A percentile compares a stretch with the other conserved stretches of the same genome.
Evolutionary conservation across 2,329 filamentous ascomycete genomes (phyloP).

Genomic region (Aspergillus sp.): DNA sequence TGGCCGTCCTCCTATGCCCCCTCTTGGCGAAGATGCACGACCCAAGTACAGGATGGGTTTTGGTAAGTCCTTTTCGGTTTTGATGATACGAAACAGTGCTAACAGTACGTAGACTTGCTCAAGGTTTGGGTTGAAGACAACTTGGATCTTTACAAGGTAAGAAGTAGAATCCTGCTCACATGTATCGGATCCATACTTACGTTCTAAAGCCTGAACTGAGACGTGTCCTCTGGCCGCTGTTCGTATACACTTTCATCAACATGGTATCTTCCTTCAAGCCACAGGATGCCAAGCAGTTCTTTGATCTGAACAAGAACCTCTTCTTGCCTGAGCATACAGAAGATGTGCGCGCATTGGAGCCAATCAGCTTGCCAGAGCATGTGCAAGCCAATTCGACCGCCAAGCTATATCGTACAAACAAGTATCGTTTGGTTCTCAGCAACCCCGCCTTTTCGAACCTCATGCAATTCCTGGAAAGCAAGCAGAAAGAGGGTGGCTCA

Average conservation of each 20-base stretch:
- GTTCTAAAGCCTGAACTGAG: constrained; percentile 72
- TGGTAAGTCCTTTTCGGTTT: constrained; percentile 38
- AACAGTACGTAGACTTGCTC: constrained; percentile 55
- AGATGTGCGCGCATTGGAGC: constrained; percentile 73
- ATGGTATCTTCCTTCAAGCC: constrained; percentile 72
- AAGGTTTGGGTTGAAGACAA: constrained; percentile 87
- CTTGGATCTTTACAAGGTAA: constrained; percentile 88
- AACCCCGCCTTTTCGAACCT: constrained; percentile 79
- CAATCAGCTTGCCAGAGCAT: constrained; percentile 75
- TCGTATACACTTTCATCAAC: constrained; percentile 88
- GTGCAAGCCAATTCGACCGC: constrained; percentile 74
- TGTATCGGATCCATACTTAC: constrained; percentile 6
- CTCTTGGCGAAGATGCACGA: constrained; percentile 69
- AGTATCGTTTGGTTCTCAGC: constrained; percentile 88
- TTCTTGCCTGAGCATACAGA: constrained; percentile 80
- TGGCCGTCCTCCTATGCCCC: constrained; percentile 73
- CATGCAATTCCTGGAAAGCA: constrained; percentile 86
- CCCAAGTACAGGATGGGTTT: constrained; percentile 78
- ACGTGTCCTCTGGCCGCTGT: constrained; percentile 88
- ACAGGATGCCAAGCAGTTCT: constrained; percentile 72
- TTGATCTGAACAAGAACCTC: constrained; percentile 64
- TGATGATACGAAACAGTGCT: neutral
- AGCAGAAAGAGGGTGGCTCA: constrained; percentile 75
- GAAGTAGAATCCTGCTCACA: constrained; percentile 23
- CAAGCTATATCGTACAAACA: constrained; percentile 79